phyloP scores from a whole-genome alignment of 108 stramenopile genomes.

The Parietichytrium sp. region DNA sequence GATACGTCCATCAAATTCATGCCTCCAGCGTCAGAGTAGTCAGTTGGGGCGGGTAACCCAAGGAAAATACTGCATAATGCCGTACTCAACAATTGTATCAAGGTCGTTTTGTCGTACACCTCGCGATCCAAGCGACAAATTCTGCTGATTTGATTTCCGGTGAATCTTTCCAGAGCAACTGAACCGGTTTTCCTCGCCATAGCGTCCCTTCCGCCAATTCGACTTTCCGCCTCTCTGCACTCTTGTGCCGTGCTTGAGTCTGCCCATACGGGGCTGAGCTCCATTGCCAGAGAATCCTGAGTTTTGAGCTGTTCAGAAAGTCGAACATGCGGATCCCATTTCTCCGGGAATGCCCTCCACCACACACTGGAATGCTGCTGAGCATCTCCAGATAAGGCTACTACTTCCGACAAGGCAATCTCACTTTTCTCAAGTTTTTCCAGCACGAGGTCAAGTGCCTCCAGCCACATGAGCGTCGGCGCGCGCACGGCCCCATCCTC shows the following conservation, averaged over 20 bases:
- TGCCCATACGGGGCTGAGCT: constrained; percentile 21
- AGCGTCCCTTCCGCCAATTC: background rate
- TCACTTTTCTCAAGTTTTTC: background rate
- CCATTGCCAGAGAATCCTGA: background rate
- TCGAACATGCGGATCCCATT: background rate
- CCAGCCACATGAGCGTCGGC: constrained; percentile 29
- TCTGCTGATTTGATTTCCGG: background rate
- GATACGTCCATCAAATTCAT: constrained; percentile 36
- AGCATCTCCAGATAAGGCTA: background rate
- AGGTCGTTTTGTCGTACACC: background rate
- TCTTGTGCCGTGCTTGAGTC: constrained; percentile 34
- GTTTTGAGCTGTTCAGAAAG: background rate
- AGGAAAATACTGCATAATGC: constrained; percentile 5
- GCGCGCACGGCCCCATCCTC: constrained; percentile 29
- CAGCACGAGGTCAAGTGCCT: constrained; percentile 22
- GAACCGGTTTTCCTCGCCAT: constrained; percentile 13
- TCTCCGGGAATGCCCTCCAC: constrained; percentile 13
- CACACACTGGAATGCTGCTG: constrained; percentile 33
- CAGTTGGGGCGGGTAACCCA: background rate
- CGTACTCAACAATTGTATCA: background rate
- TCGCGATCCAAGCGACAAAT: background rate
- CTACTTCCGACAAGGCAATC: background rate
- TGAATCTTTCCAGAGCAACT: constrained; percentile 4
- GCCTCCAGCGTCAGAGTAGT: background rate
- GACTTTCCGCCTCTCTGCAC: background rate